phyloP scores from a whole-genome alignment of 1,284 basidiomycete species.

The Anthracocystis setariae region DNA sequence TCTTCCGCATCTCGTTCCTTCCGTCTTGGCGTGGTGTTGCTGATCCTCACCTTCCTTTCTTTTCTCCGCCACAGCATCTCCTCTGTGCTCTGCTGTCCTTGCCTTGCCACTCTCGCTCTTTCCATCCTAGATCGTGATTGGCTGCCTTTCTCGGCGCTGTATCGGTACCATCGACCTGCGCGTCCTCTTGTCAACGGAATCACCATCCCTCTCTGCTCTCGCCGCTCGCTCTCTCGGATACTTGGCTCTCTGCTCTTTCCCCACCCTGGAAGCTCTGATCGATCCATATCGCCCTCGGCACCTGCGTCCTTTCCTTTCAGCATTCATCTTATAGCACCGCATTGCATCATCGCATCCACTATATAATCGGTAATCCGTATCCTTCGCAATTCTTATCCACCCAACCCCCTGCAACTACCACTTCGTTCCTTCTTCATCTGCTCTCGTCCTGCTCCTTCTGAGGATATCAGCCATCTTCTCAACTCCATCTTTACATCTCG shows the following conservation, averaged over 20 bases:
- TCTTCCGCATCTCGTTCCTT: slow-evolving; percentile 2
- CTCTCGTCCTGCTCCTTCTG: neutral
- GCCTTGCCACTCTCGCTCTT: neutral
- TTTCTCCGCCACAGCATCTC: neutral
- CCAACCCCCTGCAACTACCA: too few relatives aligned
- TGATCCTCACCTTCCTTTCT: slow-evolving; percentile 21
- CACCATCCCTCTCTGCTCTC: slow-evolving; percentile 4
- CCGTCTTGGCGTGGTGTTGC: slow-evolving; percentile 24
- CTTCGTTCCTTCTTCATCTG: neutral
- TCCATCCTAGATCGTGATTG: neutral
- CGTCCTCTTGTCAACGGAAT: slow-evolving; percentile 8
- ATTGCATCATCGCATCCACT: slow-evolving; percentile 9
- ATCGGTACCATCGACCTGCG: neutral
- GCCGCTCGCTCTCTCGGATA: slow-evolving; percentile 3
- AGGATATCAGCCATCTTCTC: neutral
- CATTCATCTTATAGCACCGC: slow-evolving; percentile 4
- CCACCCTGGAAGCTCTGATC: slow-evolving; percentile 6
- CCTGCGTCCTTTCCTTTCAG: slow-evolving; percentile 2
- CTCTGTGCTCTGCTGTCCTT: neutral
- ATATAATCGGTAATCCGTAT: slow-evolving; percentile 16
- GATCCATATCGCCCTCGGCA: neutral
- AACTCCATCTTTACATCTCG: neutral
- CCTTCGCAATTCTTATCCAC: too few relatives aligned
- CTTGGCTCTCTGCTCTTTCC: neutral
- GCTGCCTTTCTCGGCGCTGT: neutral